Evolutionary conservation across 805 yeast species (phyloP).

Genomic region (Yarrowia sp.): DNA sequence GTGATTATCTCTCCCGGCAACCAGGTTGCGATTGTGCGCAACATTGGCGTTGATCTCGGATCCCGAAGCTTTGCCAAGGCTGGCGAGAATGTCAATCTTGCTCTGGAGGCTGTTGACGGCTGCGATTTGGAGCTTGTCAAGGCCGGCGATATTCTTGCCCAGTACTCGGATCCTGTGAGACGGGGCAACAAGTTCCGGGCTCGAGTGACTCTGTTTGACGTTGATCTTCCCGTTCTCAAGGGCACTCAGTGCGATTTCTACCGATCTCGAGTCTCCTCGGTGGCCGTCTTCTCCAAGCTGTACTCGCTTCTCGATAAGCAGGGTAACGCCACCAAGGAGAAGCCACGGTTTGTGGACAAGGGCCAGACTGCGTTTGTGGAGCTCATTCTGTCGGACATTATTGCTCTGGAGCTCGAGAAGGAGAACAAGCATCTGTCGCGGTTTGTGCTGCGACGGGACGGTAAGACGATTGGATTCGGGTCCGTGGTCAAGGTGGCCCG

Average conservation of each 20-base stretch:
- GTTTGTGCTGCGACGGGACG: slow-evolving; percentile 72
- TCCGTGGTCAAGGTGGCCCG: slow-evolving; percentile 49
- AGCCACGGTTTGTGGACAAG: slow-evolving; percentile 66
- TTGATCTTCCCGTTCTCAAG: slow-evolving; percentile 73
- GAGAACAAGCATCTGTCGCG: slow-evolving; percentile 65
- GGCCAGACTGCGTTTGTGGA: slow-evolving; percentile 66
- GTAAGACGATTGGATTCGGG: slow-evolving; percentile 74
- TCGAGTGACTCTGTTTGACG: slow-evolving; percentile 67
- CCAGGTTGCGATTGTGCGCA: slow-evolving; percentile 45
- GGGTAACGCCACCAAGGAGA: slow-evolving; percentile 50
- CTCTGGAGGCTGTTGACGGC: slow-evolving; percentile 54
- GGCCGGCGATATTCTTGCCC: slow-evolving; percentile 71
- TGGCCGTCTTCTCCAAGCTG: slow-evolving; percentile 67
- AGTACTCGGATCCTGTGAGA: slow-evolving; percentile 56
- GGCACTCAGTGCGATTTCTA: slow-evolving; percentile 83
- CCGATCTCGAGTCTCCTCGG: slow-evolving; percentile 74
- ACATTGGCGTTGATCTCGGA: slow-evolving; percentile 42
- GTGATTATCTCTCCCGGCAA: slow-evolving; percentile 62
- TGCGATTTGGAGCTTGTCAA: slow-evolving; percentile 56
- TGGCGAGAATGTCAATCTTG: slow-evolving; percentile 64
- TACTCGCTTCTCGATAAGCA: slow-evolving; percentile 48
- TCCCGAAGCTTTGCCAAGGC: slow-evolving; percentile 43
- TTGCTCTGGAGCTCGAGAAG: slow-evolving; percentile 61
- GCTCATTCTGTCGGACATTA: slow-evolving; percentile 57
- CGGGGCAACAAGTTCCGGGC: slow-evolving; percentile 61